phyloP scores from a whole-genome alignment of 768 basidiomycete genomes.

The Calvatia gigantea region DNA sequence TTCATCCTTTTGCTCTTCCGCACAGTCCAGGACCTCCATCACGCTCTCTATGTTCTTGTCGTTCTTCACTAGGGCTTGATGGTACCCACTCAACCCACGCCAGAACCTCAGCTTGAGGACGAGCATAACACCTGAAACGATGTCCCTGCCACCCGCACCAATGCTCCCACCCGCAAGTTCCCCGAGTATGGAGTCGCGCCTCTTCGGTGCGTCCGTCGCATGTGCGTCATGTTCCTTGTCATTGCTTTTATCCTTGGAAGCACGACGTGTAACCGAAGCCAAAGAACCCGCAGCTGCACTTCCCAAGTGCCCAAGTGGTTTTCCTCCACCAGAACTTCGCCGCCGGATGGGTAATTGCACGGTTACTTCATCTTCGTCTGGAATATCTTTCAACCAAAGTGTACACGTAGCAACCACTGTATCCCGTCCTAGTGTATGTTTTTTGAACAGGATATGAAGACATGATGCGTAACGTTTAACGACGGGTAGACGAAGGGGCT shows the following conservation, averaged over 20 bases:
- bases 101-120: conserved; percentile 33
- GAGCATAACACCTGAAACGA: conserved; percentile 26
- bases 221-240: conserved; percentile 18
- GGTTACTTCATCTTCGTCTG: conserved; percentile 29
- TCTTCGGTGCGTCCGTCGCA: not conserved
- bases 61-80: conserved; percentile 29
- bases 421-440: conserved; percentile 29
- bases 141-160: conserved; percentile 15
- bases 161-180: not conserved
- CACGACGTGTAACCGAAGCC: conserved; percentile 12
- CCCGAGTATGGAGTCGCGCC: not conserved
- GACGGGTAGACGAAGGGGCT: conserved; percentile 34
- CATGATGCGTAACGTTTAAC: conserved; percentile 37
- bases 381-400: conserved; percentile 42
- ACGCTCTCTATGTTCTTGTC: conserved; percentile 35
- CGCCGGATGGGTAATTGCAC: conserved; percentile 24
- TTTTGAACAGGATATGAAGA: conserved; percentile 34
- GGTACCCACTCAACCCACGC: conserved; percentile 41
- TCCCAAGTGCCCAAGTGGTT: conserved; percentile 16
- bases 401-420: conserved; percentile 32
- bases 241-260: conserved; percentile 25
- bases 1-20: conserved; percentile 29
- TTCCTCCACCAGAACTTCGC: not conserved
- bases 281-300: not conserved
- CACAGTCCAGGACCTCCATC: conserved; percentile 41